phyloP scores from a whole-genome alignment of 768 basidiomycete genomes.

The Pisolithus microcarpus region DNA sequence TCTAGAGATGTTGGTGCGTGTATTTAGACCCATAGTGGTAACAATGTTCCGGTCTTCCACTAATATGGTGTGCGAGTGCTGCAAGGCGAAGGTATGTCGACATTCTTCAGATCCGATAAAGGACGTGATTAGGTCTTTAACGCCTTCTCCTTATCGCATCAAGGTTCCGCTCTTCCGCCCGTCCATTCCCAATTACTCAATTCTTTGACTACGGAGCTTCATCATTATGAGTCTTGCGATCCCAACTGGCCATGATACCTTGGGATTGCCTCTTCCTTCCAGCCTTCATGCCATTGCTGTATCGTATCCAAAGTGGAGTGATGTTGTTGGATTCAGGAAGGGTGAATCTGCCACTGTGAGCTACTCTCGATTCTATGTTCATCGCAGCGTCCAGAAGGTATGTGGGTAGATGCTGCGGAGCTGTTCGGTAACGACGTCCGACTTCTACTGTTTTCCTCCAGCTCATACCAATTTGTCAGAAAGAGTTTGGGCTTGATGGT shows the following conservation, averaged over 20 bases:
- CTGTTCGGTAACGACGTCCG: neutral
- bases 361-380: constrained; percentile 93
- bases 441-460: constrained; percentile 23
- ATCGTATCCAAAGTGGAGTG: constrained; percentile 80
- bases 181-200: no score
- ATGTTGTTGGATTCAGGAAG: constrained; percentile 87
- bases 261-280: constrained; percentile 54
- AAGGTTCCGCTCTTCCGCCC: no score
- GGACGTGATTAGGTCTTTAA: no score
- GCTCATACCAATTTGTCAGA: constrained; percentile 72
- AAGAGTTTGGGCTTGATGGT: constrained; percentile 63
- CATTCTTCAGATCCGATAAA: no score
- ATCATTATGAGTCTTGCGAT: neutral
- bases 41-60: no score
- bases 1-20: no score
- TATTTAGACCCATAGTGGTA: no score
- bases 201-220: neutral
- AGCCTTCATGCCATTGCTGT: constrained; percentile 63
- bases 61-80: no score
- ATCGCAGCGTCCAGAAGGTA: constrained; percentile 78
- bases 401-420: constrained; percentile 13
- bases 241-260: constrained; percentile 8
- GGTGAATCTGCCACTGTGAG: constrained; percentile 77
- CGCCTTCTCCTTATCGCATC: no score
- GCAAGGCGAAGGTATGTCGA: no score